phyloP scores from a whole-genome alignment of 371 early-diverging fungal genomes.

The Nematocida sp. region DNA sequence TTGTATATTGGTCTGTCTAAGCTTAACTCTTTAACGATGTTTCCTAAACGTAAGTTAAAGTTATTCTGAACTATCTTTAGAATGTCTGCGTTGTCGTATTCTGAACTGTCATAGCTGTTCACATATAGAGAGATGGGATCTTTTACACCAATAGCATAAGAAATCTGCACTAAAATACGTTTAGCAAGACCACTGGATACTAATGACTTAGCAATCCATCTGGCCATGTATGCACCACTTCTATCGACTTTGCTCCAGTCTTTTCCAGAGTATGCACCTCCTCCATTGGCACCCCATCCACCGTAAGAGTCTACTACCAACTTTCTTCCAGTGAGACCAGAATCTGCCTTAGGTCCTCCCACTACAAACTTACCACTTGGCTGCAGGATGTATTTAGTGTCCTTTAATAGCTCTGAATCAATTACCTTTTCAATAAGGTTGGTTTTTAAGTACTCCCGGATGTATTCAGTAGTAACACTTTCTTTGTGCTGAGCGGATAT shows the following conservation, averaged over 20 bases:
- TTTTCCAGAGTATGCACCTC: constrained; percentile 98
- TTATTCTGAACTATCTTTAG: constrained; percentile 86
- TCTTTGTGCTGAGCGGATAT: constrained; percentile 93
- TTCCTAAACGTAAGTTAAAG: constrained; percentile 94
- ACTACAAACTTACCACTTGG: constrained; percentile 97
- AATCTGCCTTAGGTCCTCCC: constrained; percentile 98
- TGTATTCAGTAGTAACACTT: constrained; percentile 77
- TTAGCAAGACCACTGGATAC: constrained; percentile 86
- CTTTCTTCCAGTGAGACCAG: constrained; percentile 98
- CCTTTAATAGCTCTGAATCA: constrained; percentile 82
- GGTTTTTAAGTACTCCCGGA: constrained; percentile 82
- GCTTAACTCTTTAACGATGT: constrained; percentile 89
- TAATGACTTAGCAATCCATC: constrained; percentile 91
- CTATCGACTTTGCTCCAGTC: constrained; percentile 99
- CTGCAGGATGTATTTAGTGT: constrained; percentile 89
- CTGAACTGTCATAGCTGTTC: constrained; percentile 90
- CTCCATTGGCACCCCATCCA: constrained; percentile 98
- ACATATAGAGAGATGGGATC: constrained; percentile 92
- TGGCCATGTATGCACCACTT: constrained; percentile 95
- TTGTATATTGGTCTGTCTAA: constrained; percentile 93
- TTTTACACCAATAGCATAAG: constrained; percentile 96
- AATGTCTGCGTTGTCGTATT: constrained; percentile 80
- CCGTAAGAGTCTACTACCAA: constrained; percentile 88
- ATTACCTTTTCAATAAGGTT: constrained; percentile 87
- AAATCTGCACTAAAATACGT: constrained; percentile 88